Percentiles rank a stretch among this genome's conserved stretches.
Evolutionary conservation across 2,329 filamentous ascomycete genomes (phyloP).

Genomic region (Diaporthe aspalathi): DNA sequence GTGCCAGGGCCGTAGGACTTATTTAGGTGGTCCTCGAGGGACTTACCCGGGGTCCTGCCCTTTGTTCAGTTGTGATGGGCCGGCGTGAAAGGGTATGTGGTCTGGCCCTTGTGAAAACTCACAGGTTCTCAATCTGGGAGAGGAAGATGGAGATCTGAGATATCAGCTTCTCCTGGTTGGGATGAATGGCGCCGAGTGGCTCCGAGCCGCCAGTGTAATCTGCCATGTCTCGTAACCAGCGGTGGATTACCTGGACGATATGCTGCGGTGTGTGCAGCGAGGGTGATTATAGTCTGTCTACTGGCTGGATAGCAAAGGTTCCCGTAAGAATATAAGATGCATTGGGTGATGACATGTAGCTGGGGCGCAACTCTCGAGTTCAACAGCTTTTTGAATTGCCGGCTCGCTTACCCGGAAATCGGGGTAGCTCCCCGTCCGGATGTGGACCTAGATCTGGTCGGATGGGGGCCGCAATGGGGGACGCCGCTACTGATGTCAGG

Average conservation of each 20-base stretch:
- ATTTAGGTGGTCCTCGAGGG: constrained; percentile 57
- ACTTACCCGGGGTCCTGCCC: constrained; percentile 57
- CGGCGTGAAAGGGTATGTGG: rapidly evolving
- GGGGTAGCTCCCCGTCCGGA: constrained; percentile 13
- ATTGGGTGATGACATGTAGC: not conserved
- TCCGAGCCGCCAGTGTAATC: constrained; percentile 32
- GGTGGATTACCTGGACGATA: not conserved
- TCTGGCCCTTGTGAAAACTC: not conserved
- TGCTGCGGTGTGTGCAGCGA: not conserved
- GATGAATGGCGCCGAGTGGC: constrained; percentile 13
- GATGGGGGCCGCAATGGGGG: not conserved
- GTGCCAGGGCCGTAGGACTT: constrained; percentile 56
- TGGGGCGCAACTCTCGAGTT: not conserved
- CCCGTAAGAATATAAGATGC: not conserved
- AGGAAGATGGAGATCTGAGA: constrained; percentile 27
- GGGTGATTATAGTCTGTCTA: not conserved
- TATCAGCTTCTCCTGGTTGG: constrained; percentile 27
- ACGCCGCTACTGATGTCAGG: not conserved
- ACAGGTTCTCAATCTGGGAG: constrained; percentile 32
- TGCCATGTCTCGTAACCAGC: not conserved
- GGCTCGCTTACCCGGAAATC: not conserved
- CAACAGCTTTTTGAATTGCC: not conserved
- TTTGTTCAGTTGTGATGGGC: not conserved
- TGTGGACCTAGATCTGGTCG: not conserved
- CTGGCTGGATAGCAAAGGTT: not conserved